Base-by-base conservation (phyloP, 306 rosid species). In the Cucurbita pepo region DNA sequence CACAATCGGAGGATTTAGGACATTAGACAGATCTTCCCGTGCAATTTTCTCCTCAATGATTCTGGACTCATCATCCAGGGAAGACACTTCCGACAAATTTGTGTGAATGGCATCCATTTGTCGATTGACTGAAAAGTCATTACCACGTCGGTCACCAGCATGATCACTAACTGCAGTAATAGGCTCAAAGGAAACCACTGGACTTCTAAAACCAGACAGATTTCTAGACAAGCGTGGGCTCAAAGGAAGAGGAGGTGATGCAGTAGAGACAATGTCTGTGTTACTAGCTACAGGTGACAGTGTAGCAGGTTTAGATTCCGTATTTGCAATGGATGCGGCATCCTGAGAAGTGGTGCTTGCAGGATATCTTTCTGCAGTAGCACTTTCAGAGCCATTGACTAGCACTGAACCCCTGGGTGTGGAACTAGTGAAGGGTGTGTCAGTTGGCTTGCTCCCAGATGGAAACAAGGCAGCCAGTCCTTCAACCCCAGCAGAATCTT, bases 221-320 rank as follows among this genome's bases (percentile, higher is more conserved):
- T 84, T 88, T 77, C 90, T 79, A 8, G 99, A 89, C 82, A 91
- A 63, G 83, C 85, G 85, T 4, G 99, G 99, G 80, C 97, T 91
- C 83, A 89, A 76, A 72, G 96, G 95, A 80, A 84, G 84, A 80
- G 95, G 91, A 8, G 91, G 87, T 65, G 96, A 82, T 15, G 95
- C 82, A 74, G 81, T 82, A 80, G 84, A 81, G 73, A 80, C 87
- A 75, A 82, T 74, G 82, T 90, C 95, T 36, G 88, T 77, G 76
- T 90, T 90, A 77, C 86, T 85, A 73, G 78, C 71, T 55, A 85
- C 74, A n/a, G 90, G 79, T 74, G 88, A 75, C 75, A 85, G 76
- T 40, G 79, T 71, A 74, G 79, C 83, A 80, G 89, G 71, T 75
- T 82, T 93, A 58, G 84, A 78, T 76, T 91, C 99, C 18, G 76